Conservation (phyloP, 2,329 filamentous ascomycete species). For the Exophiala mesophila region DNA sequence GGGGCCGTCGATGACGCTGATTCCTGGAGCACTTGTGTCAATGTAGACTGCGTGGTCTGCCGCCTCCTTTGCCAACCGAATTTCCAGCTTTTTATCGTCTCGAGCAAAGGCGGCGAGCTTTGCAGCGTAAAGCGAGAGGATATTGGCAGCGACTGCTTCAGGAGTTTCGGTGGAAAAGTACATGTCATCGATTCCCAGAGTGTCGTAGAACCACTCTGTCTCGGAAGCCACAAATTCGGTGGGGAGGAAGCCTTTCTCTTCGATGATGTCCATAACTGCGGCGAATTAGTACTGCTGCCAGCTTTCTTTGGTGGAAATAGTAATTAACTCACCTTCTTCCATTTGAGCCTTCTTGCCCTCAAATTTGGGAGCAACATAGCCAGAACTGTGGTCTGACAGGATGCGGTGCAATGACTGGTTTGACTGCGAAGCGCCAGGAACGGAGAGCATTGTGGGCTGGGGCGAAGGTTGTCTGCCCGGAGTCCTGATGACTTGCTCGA, state of each 20-base stretch:
- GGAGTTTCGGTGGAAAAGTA: conserved; percentile 91
- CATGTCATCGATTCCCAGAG: conserved; percentile 95
- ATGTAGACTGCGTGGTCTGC: conserved; percentile 96
- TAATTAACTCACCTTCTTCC: conserved; percentile 57
- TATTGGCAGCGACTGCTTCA: conserved; percentile 84
- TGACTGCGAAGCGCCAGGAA: conserved; percentile 53
- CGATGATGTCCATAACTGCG: conserved; percentile 73
- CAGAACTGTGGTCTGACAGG: conserved; percentile 81
- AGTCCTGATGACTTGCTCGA: conserved; percentile 50
- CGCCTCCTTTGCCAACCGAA: conserved; percentile 92
- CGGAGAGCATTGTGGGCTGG: conserved; percentile 77
- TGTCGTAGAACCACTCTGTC: conserved; percentile 94
- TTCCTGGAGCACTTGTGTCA: conserved; percentile 87
- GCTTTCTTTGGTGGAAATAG: conserved; percentile 18
- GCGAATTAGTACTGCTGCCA: conserved; percentile 21
- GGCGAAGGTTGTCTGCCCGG: conserved; percentile 70
- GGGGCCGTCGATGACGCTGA: conserved; percentile 71
- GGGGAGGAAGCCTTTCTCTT: conserved; percentile 80
- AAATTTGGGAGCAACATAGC: conserved; percentile 92
- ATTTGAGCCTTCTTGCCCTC: conserved; percentile 90
- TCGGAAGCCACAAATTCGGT: conserved; percentile 76
- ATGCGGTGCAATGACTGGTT: conserved; percentile 57
- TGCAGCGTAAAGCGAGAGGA: conserved; percentile 93
- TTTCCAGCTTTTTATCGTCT: conserved; percentile 90
- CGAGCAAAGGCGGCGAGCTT: conserved; percentile 92